These are phyloP conservation scores for Pueraria montana DNA, from an alignment of 306 rosid genomes.

Conservation along the genomic window DNA sequence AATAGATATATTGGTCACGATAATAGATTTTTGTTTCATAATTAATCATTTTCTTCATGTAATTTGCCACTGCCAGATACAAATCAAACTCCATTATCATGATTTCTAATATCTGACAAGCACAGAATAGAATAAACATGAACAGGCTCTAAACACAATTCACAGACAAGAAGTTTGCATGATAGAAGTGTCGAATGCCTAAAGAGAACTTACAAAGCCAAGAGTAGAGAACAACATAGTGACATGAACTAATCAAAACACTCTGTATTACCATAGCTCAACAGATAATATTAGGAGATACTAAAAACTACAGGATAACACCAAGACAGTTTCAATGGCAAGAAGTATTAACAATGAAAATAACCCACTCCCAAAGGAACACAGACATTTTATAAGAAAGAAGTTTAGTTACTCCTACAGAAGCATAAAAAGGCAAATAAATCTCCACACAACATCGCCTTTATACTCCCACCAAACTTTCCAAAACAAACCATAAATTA, in stretches of 20 bases:
- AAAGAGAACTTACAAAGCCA: constrained; percentile 6
- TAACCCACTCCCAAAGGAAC: not conserved
- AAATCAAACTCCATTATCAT: not conserved
- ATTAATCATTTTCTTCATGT: not conserved
- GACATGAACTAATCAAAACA: constrained; percentile 11
- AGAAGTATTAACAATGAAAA: constrained; percentile 2
- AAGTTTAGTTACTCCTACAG: not conserved
- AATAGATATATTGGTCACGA: not conserved
- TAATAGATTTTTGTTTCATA: not conserved
- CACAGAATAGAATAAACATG: not conserved
- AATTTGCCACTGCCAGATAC: not conserved
- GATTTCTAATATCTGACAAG: constrained; percentile 1
- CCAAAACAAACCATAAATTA: constrained; percentile 14
- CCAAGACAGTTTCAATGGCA: not conserved
- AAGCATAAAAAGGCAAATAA: not conserved
- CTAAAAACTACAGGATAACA: not conserved
- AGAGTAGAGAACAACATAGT: not conserved
- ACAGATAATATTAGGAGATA: not conserved
- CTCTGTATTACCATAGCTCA: not conserved
- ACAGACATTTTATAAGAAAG: not conserved
- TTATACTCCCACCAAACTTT: not conserved
- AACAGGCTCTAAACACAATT: not conserved
- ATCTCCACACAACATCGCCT: not conserved
- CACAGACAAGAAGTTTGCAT: not conserved
- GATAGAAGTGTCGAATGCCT: constrained; percentile 14